Evolutionary conservation across 2,329 filamentous ascomycete genomes (phyloP), one percentile per base, ranked within the genome.

Genomic region (Chlorencoelia australis): DNA sequence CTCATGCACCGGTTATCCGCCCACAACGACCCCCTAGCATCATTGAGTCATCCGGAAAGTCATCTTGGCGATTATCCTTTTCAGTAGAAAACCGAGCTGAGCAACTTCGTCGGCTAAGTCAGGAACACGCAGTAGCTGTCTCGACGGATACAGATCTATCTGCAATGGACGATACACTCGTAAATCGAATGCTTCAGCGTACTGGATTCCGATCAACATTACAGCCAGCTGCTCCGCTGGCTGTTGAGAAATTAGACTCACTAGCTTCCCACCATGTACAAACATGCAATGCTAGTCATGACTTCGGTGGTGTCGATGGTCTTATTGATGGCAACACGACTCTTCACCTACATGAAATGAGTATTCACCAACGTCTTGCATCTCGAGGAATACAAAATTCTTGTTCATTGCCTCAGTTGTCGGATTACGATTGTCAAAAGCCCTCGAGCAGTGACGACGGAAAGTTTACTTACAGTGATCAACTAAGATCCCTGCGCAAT

Each of bases 21-120:
- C 46, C 56, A 22, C 42, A 42, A 29, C 39, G 46, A 11, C 33
- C 53, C 21, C 42, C 52, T 27, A 54, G 49, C 41, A 48, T 54
- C 34, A 44, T 26, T 22, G 35, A 46, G 13, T 41, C 39, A 18
- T 24, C 35, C 5, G 28, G 16, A 45, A 35, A 40, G 8, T 21
- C 15, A 5, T 9, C 17, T 22, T 58, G 55, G 55, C 42, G 54
- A 30, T 35, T 56, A 9, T 56, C 54, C 10, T 57, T 57, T 33
- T 27, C 43, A 14, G 38, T 43, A 4, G 36, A 45, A 1, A 47
- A 50, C 20, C 43, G 52, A 24, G 48, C 49, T 6, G 42, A 49
- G 2, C 36, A 47, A 26, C 44, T 55, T 31, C 47, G 52, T 21
- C 51, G 48, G 30, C 35, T 55, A 10, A 55, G 48, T 26, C 43